These are phyloP conservation scores for Fusarium sp. DNA, from an alignment of 2,329 filamentous ascomycete species.

Conservation along the genomic window DNA sequence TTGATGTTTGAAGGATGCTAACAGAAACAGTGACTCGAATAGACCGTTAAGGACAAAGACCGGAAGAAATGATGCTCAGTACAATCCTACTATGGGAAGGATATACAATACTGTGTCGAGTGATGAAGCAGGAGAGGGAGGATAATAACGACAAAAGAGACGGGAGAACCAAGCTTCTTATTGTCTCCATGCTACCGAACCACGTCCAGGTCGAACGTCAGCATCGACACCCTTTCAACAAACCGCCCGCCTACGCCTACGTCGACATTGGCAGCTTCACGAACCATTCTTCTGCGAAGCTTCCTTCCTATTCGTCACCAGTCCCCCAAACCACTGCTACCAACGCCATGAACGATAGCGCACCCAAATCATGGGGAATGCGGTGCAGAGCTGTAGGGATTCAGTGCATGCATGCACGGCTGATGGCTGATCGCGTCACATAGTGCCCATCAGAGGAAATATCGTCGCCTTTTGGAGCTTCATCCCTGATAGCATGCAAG, in stretches of 20 bases:
- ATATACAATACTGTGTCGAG: background rate
- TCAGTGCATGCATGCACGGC: conserved; percentile 1
- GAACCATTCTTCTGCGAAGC: background rate
- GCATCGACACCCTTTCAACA: conserved; percentile 16
- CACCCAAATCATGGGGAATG: conserved; percentile 30
- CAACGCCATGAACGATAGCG: conserved; percentile 24
- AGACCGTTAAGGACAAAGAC: background rate
- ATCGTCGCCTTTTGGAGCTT: conserved; percentile 7
- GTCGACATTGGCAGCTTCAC: conserved; percentile 13
- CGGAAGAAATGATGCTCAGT: background rate
- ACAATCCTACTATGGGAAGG: background rate
- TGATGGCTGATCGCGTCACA: background rate
- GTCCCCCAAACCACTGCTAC: conserved; percentile 13
- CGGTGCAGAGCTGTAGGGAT: conserved; percentile 29
- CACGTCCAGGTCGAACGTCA: conserved; percentile 20
- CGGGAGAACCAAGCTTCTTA: conserved; percentile 28
- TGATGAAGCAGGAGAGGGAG: background rate
- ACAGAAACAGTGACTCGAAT: background rate
- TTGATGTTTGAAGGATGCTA: background rate
- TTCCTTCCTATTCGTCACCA: conserved; percentile 14
- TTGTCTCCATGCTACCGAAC: conserved; percentile 3
- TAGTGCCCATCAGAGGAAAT: background rate
- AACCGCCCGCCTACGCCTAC: conserved; percentile 2
- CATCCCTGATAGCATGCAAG: background rate
- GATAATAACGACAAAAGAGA: conserved; percentile 1